phyloP scores from a whole-genome alignment of 2,329 filamentous ascomycete species.

The Trichoderma atrobrunneum region DNA sequence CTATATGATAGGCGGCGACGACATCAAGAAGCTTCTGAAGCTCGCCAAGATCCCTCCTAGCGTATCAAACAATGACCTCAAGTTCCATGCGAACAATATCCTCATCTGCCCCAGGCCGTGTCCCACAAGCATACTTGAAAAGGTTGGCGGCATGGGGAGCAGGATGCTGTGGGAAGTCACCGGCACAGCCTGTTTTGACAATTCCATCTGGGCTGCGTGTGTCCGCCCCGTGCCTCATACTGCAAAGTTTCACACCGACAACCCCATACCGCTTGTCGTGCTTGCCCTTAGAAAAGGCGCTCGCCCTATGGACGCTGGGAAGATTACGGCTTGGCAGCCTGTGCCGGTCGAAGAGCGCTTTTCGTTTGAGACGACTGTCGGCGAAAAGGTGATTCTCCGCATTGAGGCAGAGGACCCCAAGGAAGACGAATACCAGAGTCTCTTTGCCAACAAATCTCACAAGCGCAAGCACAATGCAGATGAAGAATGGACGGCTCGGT shows the following conservation, averaged over 20 bases:
- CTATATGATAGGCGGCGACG: conserved; percentile 73
- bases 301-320: conserved; percentile 73
- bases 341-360: conserved; percentile 68
- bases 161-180: conserved; percentile 83
- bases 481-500: conserved; percentile 39
- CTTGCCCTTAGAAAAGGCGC: conserved; percentile 74
- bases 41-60: conserved; percentile 64
- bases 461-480: conserved; percentile 59
- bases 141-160: conserved; percentile 81
- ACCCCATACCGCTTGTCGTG: conserved; percentile 73
- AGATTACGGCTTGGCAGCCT: conserved; percentile 81
- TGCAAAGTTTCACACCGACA: conserved; percentile 74
- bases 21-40: conserved; percentile 68
- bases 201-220: conserved; percentile 82
- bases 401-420: conserved; percentile 68
- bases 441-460: conserved; percentile 57
- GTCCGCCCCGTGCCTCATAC: conserved; percentile 69
- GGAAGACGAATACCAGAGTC: conserved; percentile 62
- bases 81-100: conserved; percentile 83
- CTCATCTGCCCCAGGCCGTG: conserved; percentile 81
- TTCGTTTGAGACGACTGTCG: conserved; percentile 77
- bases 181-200: conserved; percentile 70
- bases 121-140: conserved; percentile 68
- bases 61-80: conserved; percentile 67
- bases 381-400: conserved; percentile 79